A percentile compares a stretch with the other conserved stretches of the same genome.
phyloP scores from a whole-genome alignment of 2,329 filamentous ascomycete genomes.

The Fusarium pininemorale region DNA sequence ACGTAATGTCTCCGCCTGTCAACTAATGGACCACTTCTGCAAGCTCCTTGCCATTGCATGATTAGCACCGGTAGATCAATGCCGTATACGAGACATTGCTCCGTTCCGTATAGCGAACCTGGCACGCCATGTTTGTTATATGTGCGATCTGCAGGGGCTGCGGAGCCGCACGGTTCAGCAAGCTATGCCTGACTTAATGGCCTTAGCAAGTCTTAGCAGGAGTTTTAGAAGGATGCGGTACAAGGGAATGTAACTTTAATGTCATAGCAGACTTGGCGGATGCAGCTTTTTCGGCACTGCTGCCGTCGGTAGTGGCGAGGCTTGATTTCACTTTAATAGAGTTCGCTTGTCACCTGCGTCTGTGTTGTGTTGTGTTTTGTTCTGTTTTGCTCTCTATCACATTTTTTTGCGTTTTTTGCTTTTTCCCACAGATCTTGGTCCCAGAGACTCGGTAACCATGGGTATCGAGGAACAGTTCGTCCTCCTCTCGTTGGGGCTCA shows the following conservation, averaged over 20 bases:
- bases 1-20: not conserved
- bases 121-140: not conserved
- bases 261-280: not conserved
- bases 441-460: conserved; percentile 14
- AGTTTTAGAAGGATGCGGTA: not conserved
- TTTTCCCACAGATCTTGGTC: not conserved
- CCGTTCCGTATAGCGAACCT: not conserved
- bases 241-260: not conserved
- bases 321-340: not conserved
- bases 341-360: not conserved
- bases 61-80: not conserved
- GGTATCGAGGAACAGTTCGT: conserved; percentile 35
- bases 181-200: not conserved
- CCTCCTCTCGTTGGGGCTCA: conserved; percentile 31
- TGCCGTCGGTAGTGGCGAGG: not conserved
- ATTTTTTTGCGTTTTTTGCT: not conserved
- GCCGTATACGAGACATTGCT: not conserved
- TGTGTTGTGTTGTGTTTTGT: not conserved
- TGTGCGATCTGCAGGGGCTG: not conserved
- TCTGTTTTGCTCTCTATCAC: not conserved
- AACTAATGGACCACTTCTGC: not conserved
- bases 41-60: not conserved
- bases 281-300: not conserved
- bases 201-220: not conserved
- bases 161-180: not conserved